These are phyloP conservation scores for Kwoniella botswanensis DNA, from an alignment of 768 basidiomycete species.

Conservation along the genomic window DNA sequence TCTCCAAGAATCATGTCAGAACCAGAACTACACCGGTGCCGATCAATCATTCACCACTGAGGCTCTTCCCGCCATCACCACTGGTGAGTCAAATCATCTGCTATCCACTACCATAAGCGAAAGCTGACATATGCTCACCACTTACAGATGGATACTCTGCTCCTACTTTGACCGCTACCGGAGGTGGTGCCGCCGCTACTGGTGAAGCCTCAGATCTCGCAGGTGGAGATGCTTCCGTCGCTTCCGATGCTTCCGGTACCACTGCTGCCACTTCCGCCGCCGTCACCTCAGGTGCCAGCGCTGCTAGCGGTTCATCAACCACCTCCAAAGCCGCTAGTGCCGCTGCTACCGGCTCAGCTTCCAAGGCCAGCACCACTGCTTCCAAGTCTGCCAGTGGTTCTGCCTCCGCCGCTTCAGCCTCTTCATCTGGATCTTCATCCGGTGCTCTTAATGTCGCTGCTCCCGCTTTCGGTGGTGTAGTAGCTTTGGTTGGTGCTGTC, in stretches of 20 bases:
- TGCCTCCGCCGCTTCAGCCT: slow-evolving; percentile 8
- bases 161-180: slow-evolving; percentile 49
- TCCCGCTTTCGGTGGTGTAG: slow-evolving; percentile 30
- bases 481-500: slow-evolving; percentile 26
- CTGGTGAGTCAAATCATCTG: slow-evolving; percentile 27
- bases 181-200: slow-evolving; percentile 50
- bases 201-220: slow-evolving; percentile 31
- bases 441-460: slow-evolving; percentile 23
- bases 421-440: slow-evolving; percentile 14
- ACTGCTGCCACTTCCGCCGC: slow-evolving; percentile 17
- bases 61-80: slow-evolving; percentile 39
- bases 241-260: slow-evolving; percentile 10
- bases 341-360: slow-evolving; percentile 8
- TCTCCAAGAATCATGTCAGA: slow-evolving; percentile 50
- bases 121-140: background rate
- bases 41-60: slow-evolving; percentile 36
- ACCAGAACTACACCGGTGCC: slow-evolving; percentile 56
- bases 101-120: background rate
- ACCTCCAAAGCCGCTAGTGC: slow-evolving; percentile 18
- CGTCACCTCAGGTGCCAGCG: slow-evolving; percentile 24
- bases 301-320: slow-evolving; percentile 19
- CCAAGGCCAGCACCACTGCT: slow-evolving; percentile 1
- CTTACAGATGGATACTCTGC: slow-evolving; percentile 42
- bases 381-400: slow-evolving; percentile 6
- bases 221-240: slow-evolving; percentile 12